Percentiles rank a stretch among this genome's conserved stretches.
Evolutionary conservation across 2,329 filamentous ascomycete species (phyloP).

Genomic region (Nigrospora sphaerica): DNA sequence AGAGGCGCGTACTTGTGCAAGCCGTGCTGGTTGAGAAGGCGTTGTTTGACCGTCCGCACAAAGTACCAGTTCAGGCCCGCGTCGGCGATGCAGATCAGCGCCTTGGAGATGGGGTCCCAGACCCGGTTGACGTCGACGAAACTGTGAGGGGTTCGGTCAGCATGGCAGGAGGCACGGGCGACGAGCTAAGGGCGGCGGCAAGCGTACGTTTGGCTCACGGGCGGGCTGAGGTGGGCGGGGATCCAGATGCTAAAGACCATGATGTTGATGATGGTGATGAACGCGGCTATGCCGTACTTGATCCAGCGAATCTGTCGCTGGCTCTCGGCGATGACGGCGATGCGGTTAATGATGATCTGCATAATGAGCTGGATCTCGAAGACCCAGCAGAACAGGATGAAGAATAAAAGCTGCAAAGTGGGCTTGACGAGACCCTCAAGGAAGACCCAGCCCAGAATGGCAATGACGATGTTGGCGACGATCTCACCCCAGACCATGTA

Average conservation of each 20-base stretch:
- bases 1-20: slow-evolving; percentile 38
- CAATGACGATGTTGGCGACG: slow-evolving; percentile 1
- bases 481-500: slow-evolving; percentile 4
- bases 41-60: slow-evolving; percentile 31
- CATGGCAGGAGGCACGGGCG: slow-evolving; percentile 20
- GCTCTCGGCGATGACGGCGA: slow-evolving; percentile 34
- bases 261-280: slow-evolving; percentile 39
- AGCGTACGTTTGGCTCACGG: neutral
- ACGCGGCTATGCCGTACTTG: slow-evolving; percentile 29
- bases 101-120: slow-evolving; percentile 44
- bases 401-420: neutral
- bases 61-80: slow-evolving; percentile 39
- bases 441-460: neutral
- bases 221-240: slow-evolving; percentile 22
- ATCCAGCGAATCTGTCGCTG: slow-evolving; percentile 24
- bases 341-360: slow-evolving; percentile 44
- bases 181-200: no score
- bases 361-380: slow-evolving; percentile 37
- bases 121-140: slow-evolving; percentile 34
- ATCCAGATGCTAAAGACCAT: slow-evolving; percentile 44
- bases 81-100: slow-evolving; percentile 38
- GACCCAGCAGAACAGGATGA: slow-evolving; percentile 19
- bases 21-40: slow-evolving; percentile 31
- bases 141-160: neutral
- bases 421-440: neutral